A percentile compares a stretch with the other conserved stretches of the same genome.
These are phyloP conservation scores for Baudoinia panamericana DNA, from an alignment of 495 filamentous ascomycete genomes.

Conservation along the genomic window DNA sequence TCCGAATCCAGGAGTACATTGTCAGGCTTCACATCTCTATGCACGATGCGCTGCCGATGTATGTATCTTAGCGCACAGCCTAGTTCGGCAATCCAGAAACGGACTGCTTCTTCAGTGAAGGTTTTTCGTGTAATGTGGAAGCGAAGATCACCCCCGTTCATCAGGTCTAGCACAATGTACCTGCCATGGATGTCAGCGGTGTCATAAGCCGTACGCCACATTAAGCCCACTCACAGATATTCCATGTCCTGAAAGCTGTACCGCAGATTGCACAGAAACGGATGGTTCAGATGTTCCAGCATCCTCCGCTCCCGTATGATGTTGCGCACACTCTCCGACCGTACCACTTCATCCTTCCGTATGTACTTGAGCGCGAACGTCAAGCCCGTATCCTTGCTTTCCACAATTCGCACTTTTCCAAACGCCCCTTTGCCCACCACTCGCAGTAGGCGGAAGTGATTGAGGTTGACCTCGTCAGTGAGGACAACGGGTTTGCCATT, in stretches of 20 bases:
- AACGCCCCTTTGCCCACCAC: constrained; percentile 97
- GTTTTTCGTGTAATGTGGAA: constrained; percentile 98
- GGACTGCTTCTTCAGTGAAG: constrained; percentile 92
- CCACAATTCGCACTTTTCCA: constrained; percentile 95
- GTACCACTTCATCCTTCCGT: constrained; percentile 97
- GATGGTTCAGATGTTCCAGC: constrained; percentile 95
- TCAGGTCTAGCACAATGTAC: constrained; percentile 94
- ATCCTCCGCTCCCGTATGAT: constrained; percentile 95
- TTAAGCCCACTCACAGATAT: constrained; percentile 62
- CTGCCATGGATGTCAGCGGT: constrained; percentile 36
- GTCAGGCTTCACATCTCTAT: constrained; percentile 93
- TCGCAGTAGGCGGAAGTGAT: constrained; percentile 87
- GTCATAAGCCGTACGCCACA: constrained; percentile 1
- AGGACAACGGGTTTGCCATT: constrained; percentile 87
- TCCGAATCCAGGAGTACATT: constrained; percentile 89
- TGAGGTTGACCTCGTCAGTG: constrained; percentile 92
- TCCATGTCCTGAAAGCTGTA: constrained; percentile 99
- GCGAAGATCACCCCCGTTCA: constrained; percentile 93
- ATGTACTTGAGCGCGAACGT: constrained; percentile 98
- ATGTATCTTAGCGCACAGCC: constrained; percentile 88
- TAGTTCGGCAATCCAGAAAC: constrained; percentile 91
- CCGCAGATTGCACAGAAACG: constrained; percentile 94
- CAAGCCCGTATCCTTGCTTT: constrained; percentile 85
- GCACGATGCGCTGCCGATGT: constrained; percentile 83
- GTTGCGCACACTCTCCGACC: constrained; percentile 93